Base-by-base conservation (phyloP, 345 rosid species). In the Pistacia atlantica region DNA sequence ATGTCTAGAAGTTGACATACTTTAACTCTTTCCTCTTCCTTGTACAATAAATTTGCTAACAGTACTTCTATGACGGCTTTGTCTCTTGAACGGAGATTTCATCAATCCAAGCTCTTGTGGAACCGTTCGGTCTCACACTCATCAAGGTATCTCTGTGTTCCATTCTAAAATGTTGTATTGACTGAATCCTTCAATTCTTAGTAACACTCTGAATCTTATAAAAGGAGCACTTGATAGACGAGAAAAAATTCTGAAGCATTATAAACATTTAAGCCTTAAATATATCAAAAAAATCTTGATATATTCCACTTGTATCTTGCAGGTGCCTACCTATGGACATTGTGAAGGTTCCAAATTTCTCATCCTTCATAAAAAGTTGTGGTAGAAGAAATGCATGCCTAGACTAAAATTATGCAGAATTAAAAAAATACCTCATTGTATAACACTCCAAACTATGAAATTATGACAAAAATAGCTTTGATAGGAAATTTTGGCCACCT, bases 251-350 rank as follows among this genome's bases (percentile, higher is more conserved):
- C 66, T 28, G 9, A 45, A 59, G 46, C 66, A 9, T 51, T 48
- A 33, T n/a, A 45, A 63, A 28, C 22, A 48, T 42, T 25, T 16
- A 42, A 5, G 11, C 33, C 12, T n/a, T 42, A 35, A 18, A 35
- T 11, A 22, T 65, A 22, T 28, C 28, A 25, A 68, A 5, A 25
- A 11, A 31, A 13, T 48, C 58, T 64, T 55, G 18, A 11, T 52
- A 25, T n/a, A 17, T 59, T 83, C 70, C 57, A 46, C 35, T 33
- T 28, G 13, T 69, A 55, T 71, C 52, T 77, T 77, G 78, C 80
- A 90, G 94, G 94, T 91, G 64, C 86, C 94, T 65, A 73, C 95
- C 92, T 8, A 89, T 89, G 35, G 92, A 89, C 66, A 90, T 90
- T 79, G 61, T 86, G 72, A 87, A 87, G 91, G 92, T 67, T 71